These are phyloP conservation scores for Sclerotinia nivalis DNA, from an alignment of 2,329 filamentous ascomycete species.

Conservation along the genomic window DNA sequence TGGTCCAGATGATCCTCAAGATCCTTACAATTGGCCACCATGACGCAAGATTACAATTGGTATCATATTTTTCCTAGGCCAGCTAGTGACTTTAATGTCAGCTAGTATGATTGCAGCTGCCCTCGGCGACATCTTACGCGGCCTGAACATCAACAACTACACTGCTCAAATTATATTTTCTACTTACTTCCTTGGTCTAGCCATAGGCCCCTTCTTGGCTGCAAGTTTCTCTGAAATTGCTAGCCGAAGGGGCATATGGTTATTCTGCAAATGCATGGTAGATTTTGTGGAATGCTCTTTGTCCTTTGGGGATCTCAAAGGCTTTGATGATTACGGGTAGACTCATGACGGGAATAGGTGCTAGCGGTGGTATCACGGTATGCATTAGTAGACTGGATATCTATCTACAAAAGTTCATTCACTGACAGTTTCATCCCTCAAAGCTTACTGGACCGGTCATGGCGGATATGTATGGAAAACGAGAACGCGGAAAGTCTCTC, in stretches of 20 bases:
- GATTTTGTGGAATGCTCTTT: neutral
- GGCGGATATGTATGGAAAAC: neutral
- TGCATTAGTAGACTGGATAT: neutral
- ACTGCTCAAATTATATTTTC: neutral
- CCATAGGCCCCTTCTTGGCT: neutral
- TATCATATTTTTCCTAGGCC: neutral
- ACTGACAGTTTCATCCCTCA: neutral
- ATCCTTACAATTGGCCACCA: neutral
- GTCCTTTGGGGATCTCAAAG: neutral
- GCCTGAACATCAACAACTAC: neutral
- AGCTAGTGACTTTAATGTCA: neutral
- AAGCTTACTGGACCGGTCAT: neutral
- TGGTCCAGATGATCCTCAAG: neutral
- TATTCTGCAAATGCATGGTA: neutral
- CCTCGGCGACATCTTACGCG: neutral
- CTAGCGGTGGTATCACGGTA: neutral
- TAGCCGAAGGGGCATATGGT: neutral
- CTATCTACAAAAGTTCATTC: neutral
- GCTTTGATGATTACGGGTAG: neutral
- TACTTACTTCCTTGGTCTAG: neutral
- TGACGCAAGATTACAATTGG: neutral
- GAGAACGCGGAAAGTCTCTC: neutral
- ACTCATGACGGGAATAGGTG: neutral
- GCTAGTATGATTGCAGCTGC: neutral
- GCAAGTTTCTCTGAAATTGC: neutral